These are phyloP conservation scores for Trichocladium uniseriatum DNA, from an alignment of 495 filamentous ascomycete genomes.

Conservation along the genomic window DNA sequence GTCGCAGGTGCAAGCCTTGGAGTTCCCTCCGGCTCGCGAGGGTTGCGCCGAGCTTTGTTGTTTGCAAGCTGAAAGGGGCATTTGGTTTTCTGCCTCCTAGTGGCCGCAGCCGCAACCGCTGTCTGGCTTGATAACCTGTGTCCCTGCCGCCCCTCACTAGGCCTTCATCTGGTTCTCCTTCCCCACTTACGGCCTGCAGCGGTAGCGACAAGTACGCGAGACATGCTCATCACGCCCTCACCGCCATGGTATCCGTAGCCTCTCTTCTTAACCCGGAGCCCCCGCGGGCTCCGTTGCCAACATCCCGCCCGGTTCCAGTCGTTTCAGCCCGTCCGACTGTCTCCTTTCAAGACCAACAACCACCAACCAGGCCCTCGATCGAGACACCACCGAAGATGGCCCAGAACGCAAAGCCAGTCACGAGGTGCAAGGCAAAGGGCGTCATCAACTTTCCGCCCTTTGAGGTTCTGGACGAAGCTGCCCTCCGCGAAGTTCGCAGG, in stretches of 20 bases:
- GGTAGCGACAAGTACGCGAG: slow-evolving; percentile 13
- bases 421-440: slow-evolving; percentile 49
- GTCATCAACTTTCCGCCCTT: slow-evolving; percentile 58
- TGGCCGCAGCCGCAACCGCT: slow-evolving; percentile 24
- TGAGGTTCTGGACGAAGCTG: slow-evolving; percentile 48
- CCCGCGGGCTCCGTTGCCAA: slow-evolving; percentile 23
- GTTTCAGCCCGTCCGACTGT: slow-evolving; percentile 21
- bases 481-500: slow-evolving; percentile 45
- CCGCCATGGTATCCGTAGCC: slow-evolving; percentile 46
- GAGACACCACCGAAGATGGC: slow-evolving; percentile 33
- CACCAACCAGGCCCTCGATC: slow-evolving; percentile 23
- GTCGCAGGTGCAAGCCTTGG: slow-evolving; percentile 15
- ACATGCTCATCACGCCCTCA: slow-evolving; percentile 15
- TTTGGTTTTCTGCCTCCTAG: slow-evolving; percentile 14
- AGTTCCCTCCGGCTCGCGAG: slow-evolving; percentile 12
- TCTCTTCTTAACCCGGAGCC: slow-evolving; percentile 54
- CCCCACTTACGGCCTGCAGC: slow-evolving; percentile 14
- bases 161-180: slow-evolving; percentile 18
- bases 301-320: slow-evolving; percentile 10
- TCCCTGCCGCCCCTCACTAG: slow-evolving; percentile 7
- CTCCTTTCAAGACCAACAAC: slow-evolving; percentile 19
- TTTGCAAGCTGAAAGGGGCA: slow-evolving; percentile 21
- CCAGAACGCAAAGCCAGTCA: slow-evolving; percentile 53
- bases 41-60: slow-evolving; percentile 22
- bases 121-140: slow-evolving; percentile 26